Percentiles rank a stretch among this genome's conserved stretches.
Evolutionary conservation across 164 flowering plant species (phyloP).

Genomic region (Sextonia rubra): DNA sequence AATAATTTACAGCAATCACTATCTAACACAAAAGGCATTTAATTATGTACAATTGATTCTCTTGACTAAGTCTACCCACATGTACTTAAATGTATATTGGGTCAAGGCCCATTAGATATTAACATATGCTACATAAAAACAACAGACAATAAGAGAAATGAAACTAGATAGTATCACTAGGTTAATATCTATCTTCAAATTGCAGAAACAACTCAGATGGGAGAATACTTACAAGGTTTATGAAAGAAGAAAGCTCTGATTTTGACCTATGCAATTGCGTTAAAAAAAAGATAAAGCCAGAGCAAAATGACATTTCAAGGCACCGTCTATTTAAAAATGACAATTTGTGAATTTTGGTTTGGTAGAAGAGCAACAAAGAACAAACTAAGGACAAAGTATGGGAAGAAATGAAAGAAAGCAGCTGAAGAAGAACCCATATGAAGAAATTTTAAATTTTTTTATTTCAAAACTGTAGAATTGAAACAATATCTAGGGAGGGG

Average conservation of each 20-base stretch:
- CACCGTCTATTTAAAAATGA: constrained; percentile 3
- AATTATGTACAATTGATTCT: too few species aligned
- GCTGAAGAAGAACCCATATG: background rate
- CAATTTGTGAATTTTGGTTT: constrained; percentile 21
- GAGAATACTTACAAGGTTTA: constrained; percentile 14
- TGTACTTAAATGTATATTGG: too few species aligned
- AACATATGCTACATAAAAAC: constrained; percentile 17
- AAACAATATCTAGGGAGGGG: too few species aligned
- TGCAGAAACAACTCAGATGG: constrained; percentile 16
- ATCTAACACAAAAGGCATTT: too few species aligned
- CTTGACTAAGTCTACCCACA: too few species aligned
- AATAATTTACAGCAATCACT: too few species aligned
- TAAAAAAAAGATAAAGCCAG: background rate
- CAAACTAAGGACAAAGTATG: background rate
- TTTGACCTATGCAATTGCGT: constrained; percentile 7
- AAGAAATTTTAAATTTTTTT: background rate
- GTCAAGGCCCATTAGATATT: too few species aligned
- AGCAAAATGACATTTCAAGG: constrained; percentile 9
- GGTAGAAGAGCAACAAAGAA: constrained; percentile 23
- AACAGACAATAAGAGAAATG: constrained; percentile 7
- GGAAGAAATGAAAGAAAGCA: background rate
- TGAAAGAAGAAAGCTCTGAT: constrained; percentile 4
- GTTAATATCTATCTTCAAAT: constrained; percentile 12
- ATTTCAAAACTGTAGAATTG: too few species aligned
- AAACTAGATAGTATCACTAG: constrained; percentile 10